Evolutionary conservation across 108 stramenopile genomes (phyloP).

Genomic region (Hondaea fermentalgiana): DNA sequence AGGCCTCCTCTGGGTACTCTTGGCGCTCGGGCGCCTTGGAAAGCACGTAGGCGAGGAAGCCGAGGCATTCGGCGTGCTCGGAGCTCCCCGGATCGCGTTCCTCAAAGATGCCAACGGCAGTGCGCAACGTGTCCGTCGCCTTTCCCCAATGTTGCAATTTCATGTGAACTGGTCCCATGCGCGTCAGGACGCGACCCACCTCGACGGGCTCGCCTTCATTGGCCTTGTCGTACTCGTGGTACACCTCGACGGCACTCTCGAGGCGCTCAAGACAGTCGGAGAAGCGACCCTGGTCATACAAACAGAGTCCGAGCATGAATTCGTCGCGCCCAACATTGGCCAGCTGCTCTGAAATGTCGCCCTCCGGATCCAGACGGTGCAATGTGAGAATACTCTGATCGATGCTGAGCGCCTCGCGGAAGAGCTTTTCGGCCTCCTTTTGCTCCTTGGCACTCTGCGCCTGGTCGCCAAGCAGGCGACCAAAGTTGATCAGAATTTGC

Average conservation of each 20-base stretch:
- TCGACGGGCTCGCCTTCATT: background rate
- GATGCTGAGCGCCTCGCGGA: background rate
- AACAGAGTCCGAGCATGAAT: background rate
- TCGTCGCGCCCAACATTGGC: background rate
- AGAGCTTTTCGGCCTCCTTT: background rate
- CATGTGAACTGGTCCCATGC: background rate
- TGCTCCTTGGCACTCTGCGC: background rate
- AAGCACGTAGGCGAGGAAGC: slow-evolving; percentile 9
- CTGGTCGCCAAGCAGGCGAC: background rate
- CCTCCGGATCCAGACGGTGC: background rate
- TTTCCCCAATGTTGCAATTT: background rate
- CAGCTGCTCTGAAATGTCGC: background rate
- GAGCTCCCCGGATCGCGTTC: background rate
- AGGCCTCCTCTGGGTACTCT: background rate
- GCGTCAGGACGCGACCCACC: background rate
- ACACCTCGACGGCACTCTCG: background rate
- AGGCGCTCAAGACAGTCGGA: background rate
- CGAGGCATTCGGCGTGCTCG: background rate
- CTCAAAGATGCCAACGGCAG: background rate
- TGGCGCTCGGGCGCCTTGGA: background rate
- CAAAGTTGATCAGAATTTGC: background rate
- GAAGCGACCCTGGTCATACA: background rate
- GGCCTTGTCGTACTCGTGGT: background rate
- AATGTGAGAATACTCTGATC: background rate
- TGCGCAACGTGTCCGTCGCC: background rate